phyloP scores from a whole-genome alignment of 805 yeast genomes.

The Hanseniaspora osmophila region DNA sequence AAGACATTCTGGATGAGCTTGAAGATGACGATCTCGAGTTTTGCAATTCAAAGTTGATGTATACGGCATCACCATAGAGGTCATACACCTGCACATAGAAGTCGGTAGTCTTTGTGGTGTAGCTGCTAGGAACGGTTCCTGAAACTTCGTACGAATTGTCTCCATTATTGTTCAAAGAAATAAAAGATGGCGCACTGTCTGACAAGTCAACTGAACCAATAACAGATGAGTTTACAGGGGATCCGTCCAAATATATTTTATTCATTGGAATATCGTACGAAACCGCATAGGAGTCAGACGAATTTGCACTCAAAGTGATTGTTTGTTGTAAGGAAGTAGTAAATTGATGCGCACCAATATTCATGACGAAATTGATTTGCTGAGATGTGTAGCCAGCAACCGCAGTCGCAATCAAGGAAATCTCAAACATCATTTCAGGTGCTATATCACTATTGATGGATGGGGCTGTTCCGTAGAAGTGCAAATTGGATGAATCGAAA shows the following conservation, averaged over 20 bases:
- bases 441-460: constrained; percentile 75
- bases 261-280: constrained; percentile 46
- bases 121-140: constrained; percentile 43
- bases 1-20: not conserved
- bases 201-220: constrained; percentile 36
- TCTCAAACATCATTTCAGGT: constrained; percentile 60
- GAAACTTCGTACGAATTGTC: constrained; percentile 21
- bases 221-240: constrained; percentile 31
- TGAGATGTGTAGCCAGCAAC: constrained; percentile 60
- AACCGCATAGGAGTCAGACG: constrained; percentile 19
- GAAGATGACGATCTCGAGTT: constrained; percentile 20
- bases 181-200: constrained; percentile 47
- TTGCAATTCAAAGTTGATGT: constrained; percentile 42
- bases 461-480: constrained; percentile 82
- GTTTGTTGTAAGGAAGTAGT: constrained; percentile 58
- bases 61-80: constrained; percentile 43
- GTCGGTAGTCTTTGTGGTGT: constrained; percentile 20
- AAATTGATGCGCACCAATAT: constrained; percentile 81
- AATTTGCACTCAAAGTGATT: constrained; percentile 28
- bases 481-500: constrained; percentile 46
- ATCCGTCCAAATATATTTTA: constrained; percentile 52
- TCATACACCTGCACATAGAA: constrained; percentile 49
- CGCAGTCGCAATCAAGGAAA: constrained; percentile 70
- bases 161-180: constrained; percentile 28
- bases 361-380: constrained; percentile 51